phyloP scores from a whole-genome alignment of 371 early-diverging fungal species.

The Dichotomocladium elegans region DNA sequence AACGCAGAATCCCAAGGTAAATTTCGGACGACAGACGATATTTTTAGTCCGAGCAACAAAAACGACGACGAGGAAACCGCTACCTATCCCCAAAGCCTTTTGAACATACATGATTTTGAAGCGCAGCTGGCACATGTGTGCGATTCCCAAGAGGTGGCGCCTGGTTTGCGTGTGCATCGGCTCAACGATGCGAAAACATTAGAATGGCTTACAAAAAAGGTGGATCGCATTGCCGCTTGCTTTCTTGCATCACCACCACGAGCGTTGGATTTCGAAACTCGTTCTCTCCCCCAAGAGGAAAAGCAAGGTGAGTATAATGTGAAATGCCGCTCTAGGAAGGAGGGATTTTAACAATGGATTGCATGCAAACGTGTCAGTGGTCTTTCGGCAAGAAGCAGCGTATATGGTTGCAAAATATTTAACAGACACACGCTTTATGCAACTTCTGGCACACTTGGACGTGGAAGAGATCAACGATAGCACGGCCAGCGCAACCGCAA shows the following conservation, averaged over 20 bases:
- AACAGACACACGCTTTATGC: background rate
- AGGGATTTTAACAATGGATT: too few relatives aligned
- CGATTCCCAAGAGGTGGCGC: conserved; percentile 8
- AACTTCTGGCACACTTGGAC: background rate
- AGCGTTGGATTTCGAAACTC: too few relatives aligned
- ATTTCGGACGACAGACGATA: conserved; percentile 11
- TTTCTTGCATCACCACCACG: too few relatives aligned
- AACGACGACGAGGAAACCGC: too few relatives aligned
- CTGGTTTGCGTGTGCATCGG: conserved; percentile 10
- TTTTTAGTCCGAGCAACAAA: background rate
- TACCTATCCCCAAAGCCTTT: background rate
- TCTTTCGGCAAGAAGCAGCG: conserved; percentile 11
- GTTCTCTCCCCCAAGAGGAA: too few relatives aligned
- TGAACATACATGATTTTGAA: background rate
- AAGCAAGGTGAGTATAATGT: conserved; percentile 5
- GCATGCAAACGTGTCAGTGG: too few relatives aligned
- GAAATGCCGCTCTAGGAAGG: too few relatives aligned
- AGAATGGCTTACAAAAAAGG: conserved; percentile 11
- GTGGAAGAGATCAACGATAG: background rate
- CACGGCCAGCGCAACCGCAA: too few relatives aligned
- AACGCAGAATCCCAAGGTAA: background rate
- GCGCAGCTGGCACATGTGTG: conserved; percentile 5
- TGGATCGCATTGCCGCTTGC: background rate
- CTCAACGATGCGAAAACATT: conserved; percentile 11
- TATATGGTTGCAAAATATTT: conserved; percentile 11